These are phyloP conservation scores for Sabuloglossum arenarium DNA, from an alignment of 495 filamentous ascomycete species.

Conservation along the genomic window DNA sequence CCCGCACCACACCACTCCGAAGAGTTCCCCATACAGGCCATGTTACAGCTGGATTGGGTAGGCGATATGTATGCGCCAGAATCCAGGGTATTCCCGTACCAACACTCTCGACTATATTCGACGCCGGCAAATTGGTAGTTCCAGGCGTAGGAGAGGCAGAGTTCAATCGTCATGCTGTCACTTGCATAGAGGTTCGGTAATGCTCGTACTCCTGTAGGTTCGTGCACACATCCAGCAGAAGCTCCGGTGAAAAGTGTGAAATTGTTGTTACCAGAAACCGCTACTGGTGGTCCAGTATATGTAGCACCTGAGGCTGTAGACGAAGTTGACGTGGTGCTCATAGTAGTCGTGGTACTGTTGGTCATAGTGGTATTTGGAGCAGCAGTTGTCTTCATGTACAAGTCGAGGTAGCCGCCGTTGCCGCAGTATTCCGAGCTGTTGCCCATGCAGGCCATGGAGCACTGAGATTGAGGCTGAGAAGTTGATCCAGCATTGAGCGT, in stretches of 20 bases:
- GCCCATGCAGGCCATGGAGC: neutral
- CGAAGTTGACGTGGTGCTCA: conserved; percentile 2
- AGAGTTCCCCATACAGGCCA: neutral
- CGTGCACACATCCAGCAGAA: neutral
- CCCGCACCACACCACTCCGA: neutral
- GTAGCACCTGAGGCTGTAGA: neutral
- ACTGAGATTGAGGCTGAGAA: neutral
- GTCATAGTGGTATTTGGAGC: neutral
- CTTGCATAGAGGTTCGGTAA: neutral
- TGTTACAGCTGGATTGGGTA: neutral
- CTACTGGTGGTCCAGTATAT: neutral
- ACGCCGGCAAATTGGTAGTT: neutral
- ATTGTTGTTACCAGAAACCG: neutral
- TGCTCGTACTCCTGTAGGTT: neutral
- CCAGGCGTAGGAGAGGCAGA: neutral
- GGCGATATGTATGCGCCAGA: neutral
- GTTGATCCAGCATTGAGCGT: neutral
- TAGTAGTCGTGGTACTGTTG: neutral
- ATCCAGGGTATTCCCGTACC: neutral
- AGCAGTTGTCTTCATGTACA: conserved; percentile 19
- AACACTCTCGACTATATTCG: conserved; percentile 1
- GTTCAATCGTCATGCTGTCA: neutral
- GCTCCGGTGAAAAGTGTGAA: neutral
- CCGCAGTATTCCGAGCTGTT: neutral
- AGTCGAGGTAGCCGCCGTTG: conserved; percentile 17